phyloP scores from a whole-genome alignment of 371 early-diverging fungal genomes.

The Apophysomyces ossiformis region DNA sequence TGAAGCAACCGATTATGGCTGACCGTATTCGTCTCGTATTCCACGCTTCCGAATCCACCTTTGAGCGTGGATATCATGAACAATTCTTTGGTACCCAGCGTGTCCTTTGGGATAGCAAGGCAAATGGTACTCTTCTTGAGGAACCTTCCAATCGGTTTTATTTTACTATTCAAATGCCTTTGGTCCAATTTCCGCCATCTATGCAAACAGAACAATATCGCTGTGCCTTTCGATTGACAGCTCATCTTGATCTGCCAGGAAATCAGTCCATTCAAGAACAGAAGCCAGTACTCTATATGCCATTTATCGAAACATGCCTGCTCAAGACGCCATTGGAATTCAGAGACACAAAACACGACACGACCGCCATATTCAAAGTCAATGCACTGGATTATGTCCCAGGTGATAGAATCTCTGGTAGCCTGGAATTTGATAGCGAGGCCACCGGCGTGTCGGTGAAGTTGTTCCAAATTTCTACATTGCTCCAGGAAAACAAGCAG shows the following conservation, averaged over 20 bases:
- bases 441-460: not conserved
- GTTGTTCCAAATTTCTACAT: conserved; percentile 15
- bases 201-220: conserved; percentile 28
- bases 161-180: conserved; percentile 48
- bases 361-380: conserved; percentile 12
- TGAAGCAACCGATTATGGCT: conserved; percentile 20
- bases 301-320: conserved; percentile 42
- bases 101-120: conserved; percentile 37
- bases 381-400: conserved; percentile 36
- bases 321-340: conserved; percentile 30
- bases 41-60: conserved; percentile 32
- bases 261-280: conserved; percentile 13
- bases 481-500: conserved; percentile 21
- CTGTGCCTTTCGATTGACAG: conserved; percentile 36
- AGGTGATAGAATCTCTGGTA: conserved; percentile 28
- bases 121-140: conserved; percentile 22
- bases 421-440: not conserved
- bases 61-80: not conserved
- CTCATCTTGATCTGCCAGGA: conserved; percentile 24
- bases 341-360: conserved; percentile 8
- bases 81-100: conserved; percentile 42
- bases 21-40: conserved; percentile 34
- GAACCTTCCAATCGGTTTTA: conserved; percentile 28
- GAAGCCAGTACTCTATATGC: conserved; percentile 29
- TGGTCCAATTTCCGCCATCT: conserved; percentile 45